Conservation (phyloP, 345 rosid genomes). For the Eucalyptus victrix region DNA sequence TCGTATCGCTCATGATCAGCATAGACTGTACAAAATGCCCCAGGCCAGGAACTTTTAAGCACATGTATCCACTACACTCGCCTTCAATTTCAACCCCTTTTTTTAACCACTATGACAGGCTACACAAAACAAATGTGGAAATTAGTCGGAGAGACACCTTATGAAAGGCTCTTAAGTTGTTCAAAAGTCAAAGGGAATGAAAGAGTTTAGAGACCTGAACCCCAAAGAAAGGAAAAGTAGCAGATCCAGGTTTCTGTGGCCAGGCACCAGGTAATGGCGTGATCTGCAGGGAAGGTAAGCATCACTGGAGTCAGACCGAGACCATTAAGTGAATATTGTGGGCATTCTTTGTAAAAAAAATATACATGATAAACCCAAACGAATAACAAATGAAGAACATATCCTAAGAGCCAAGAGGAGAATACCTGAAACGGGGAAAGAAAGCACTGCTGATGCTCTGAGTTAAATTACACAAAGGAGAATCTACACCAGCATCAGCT, state of each 20-base stretch:
- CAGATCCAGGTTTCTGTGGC: no score
- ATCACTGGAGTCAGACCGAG: neutral
- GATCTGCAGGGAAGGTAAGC: neutral
- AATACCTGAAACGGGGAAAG: constrained; percentile 75
- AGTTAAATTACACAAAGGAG: constrained; percentile 36
- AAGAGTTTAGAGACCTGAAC: no score
- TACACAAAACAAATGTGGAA: neutral
- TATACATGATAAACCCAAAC: neutral
- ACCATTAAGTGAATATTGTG: neutral
- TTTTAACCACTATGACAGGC: constrained; percentile 93
- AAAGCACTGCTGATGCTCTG: constrained; percentile 69
- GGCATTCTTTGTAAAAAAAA: neutral
- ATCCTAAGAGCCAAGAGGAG: neutral
- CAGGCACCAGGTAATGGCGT: no score
- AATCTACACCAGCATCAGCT: constrained; percentile 34
- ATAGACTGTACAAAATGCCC: constrained; percentile 85
- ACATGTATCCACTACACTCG: constrained; percentile 90
- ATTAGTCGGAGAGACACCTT: no score
- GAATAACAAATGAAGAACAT: neutral
- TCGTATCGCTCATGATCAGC: constrained; percentile 98
- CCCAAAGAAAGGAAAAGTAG: no score
- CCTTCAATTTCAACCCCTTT: constrained; percentile 96
- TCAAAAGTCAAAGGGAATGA: no score
- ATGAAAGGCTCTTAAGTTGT: no score
- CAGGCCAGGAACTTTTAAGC: constrained; percentile 92